Evolutionary conservation across 2,329 filamentous ascomycete species (phyloP).

Genomic region (Zymoseptoria tritici): DNA sequence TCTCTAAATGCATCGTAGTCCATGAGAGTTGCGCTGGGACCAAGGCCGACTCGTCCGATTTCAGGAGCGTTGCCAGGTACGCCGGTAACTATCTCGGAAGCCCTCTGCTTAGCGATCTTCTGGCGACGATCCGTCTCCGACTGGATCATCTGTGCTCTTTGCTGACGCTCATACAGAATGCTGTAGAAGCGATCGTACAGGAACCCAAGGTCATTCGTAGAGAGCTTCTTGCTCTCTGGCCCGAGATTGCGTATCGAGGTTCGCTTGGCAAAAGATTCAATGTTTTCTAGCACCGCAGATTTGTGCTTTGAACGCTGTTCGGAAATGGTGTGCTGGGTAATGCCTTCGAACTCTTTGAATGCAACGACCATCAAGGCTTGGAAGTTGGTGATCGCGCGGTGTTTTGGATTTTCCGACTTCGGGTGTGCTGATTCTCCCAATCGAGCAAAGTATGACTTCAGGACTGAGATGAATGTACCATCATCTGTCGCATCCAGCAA

Average conservation of each 20-base stretch:
- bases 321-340: slow-evolving; percentile 86
- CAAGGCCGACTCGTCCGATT: slow-evolving; percentile 78
- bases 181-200: slow-evolving; percentile 93
- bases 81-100: slow-evolving; percentile 43
- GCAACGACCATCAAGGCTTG: slow-evolving; percentile 98
- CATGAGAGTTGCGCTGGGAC: slow-evolving; percentile 86
- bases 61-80: slow-evolving; percentile 52
- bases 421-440: slow-evolving; percentile 95
- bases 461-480: slow-evolving; percentile 89
- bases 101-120: slow-evolving; percentile 53
- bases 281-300: slow-evolving; percentile 85
- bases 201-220: slow-evolving; percentile 74
- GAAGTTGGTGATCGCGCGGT: slow-evolving; percentile 88
- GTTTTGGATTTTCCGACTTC: slow-evolving; percentile 87
- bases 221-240: slow-evolving; percentile 87
- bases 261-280: slow-evolving; percentile 94
- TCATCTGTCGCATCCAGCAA: slow-evolving; percentile 88
- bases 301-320: slow-evolving; percentile 90
- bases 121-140: slow-evolving; percentile 59
- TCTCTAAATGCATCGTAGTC: slow-evolving; percentile 95
- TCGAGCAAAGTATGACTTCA: slow-evolving; percentile 89
- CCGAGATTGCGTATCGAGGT: slow-evolving; percentile 94
- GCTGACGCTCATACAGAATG: slow-evolving; percentile 83
- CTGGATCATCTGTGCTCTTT: slow-evolving; percentile 67
- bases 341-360: slow-evolving; percentile 94